A percentile compares a stretch with the other conserved stretches of the same genome.
phyloP scores from a whole-genome alignment of 78 protist species.

The Cavenderia fasciculata region DNA sequence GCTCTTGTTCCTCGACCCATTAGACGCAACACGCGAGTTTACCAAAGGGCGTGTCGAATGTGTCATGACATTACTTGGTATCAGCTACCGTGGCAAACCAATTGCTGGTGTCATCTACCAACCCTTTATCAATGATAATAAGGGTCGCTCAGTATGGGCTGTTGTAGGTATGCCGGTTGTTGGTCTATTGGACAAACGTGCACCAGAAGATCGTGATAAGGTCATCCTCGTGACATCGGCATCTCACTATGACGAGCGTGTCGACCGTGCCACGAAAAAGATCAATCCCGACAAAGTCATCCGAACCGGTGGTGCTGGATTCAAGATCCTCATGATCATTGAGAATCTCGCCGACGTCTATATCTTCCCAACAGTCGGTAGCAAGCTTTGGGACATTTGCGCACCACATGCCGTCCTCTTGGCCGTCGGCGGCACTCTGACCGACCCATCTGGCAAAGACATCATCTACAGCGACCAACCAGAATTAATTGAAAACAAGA shows the following conservation, averaged over 20 bases:
- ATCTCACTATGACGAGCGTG: slow-evolving; percentile 18
- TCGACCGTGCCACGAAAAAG: slow-evolving; percentile 21
- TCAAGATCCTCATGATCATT: slow-evolving; percentile 68
- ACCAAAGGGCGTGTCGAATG: slow-evolving; percentile 49
- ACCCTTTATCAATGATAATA: slow-evolving; percentile 66
- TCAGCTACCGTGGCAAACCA: slow-evolving; percentile 29
- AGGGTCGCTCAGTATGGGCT: slow-evolving; percentile 49
- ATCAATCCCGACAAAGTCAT: slow-evolving; percentile 54
- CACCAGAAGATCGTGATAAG: slow-evolving; percentile 49
- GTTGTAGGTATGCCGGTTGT: slow-evolving; percentile 39
- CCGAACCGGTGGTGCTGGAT: slow-evolving; percentile 82
- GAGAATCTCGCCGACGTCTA: slow-evolving; percentile 74
- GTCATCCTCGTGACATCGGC: slow-evolving; percentile 33
- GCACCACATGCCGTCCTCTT: slow-evolving; percentile 77
- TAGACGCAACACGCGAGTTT: slow-evolving; percentile 82
- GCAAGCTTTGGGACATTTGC: slow-evolving; percentile 78
- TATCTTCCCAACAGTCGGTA: slow-evolving; percentile 77
- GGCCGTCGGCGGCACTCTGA: slow-evolving; percentile 56
- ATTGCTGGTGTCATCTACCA: slow-evolving; percentile 79
- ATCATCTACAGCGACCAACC: slow-evolving; percentile 21
- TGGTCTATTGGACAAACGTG: slow-evolving; percentile 26
- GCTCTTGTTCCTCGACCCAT: slow-evolving; percentile 73
- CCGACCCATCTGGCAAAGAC: slow-evolving; percentile 62
- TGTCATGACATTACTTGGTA: slow-evolving; percentile 81
- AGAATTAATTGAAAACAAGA: slow-evolving; percentile 15